Conservation (phyloP, 352 stramenopile genomes). For the Pythium dissotocum region DNA sequence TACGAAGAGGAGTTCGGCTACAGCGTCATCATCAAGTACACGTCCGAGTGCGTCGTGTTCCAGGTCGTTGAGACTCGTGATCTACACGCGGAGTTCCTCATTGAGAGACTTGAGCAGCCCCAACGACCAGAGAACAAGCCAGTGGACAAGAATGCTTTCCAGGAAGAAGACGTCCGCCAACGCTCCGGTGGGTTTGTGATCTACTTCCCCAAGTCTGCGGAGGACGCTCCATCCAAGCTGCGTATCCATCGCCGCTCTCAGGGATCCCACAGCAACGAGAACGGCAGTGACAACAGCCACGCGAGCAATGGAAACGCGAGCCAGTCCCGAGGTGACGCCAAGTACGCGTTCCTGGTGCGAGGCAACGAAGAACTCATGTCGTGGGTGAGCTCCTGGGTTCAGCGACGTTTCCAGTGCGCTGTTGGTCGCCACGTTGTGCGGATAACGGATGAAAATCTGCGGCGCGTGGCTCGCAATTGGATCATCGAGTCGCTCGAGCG, state of each 20-base stretch:
- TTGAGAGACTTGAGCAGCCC: constrained; percentile 25
- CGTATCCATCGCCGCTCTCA: constrained; percentile 2
- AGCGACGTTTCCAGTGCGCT: constrained; percentile 38
- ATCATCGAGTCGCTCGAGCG: constrained; percentile 23
- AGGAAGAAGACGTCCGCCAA: constrained; percentile 13
- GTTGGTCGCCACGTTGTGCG: constrained; percentile 29
- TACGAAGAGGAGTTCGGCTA: constrained; percentile 33
- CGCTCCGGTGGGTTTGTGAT: constrained; percentile 17
- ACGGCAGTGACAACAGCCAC: not conserved
- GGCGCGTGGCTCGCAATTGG: constrained; percentile 18
- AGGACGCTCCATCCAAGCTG: not conserved
- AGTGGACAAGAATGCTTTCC: not conserved
- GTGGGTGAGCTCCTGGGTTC: constrained; percentile 34
- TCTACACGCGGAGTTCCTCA: constrained; percentile 23
- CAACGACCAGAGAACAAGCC: constrained; percentile 11
- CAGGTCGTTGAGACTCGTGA: constrained; percentile 30
- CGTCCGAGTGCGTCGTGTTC: constrained; percentile 23
- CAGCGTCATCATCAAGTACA: constrained; percentile 28
- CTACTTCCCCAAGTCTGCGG: constrained; percentile 24
- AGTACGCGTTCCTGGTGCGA: constrained; percentile 33
- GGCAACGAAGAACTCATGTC: constrained; percentile 35
- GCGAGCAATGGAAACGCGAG: not conserved
- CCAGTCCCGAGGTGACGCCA: constrained; percentile 10
- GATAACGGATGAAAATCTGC: constrained; percentile 26
- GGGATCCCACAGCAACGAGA: constrained; percentile 1